These are phyloP conservation scores for Dactylella cylindrospora DNA, from an alignment of 2,329 filamentous ascomycete genomes.

Conservation along the genomic window DNA sequence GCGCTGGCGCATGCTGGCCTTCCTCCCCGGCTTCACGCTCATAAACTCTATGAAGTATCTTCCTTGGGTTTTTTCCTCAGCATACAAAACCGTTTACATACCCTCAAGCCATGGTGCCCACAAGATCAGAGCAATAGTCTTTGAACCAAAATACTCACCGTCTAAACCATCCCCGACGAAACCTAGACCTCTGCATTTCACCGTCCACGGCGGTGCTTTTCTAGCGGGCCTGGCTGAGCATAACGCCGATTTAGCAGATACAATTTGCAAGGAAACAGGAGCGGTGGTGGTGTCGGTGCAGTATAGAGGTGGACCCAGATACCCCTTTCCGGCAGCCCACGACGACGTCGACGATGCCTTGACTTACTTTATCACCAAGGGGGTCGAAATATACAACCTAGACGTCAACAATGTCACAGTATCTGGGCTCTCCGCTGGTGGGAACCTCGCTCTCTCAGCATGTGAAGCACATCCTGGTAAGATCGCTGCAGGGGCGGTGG, in stretches of 20 bases:
- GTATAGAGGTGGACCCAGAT: slow-evolving; percentile 54
- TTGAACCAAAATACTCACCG: slow-evolving; percentile 47
- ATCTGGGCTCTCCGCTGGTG: slow-evolving; percentile 56
- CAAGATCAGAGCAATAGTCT: slow-evolving; percentile 52
- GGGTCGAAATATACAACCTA: slow-evolving; percentile 51
- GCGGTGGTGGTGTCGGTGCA: slow-evolving; percentile 53
- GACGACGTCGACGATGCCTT: slow-evolving; percentile 56
- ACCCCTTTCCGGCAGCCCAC: slow-evolving; percentile 53
- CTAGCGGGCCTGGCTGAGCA: slow-evolving; percentile 55
- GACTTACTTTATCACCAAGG: slow-evolving; percentile 53
- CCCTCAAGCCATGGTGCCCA: slow-evolving; percentile 42
- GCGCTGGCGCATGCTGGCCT: slow-evolving; percentile 55
- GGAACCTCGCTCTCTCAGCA: slow-evolving; percentile 54
- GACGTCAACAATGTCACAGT: slow-evolving; percentile 54
- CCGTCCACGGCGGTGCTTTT: slow-evolving; percentile 56
- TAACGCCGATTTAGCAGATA: slow-evolving; percentile 51
- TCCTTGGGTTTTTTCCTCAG: slow-evolving; percentile 52
- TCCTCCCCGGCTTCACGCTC: slow-evolving; percentile 54
- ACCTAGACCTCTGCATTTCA: slow-evolving; percentile 54
- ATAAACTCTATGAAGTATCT: slow-evolving; percentile 52
- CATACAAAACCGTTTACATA: slow-evolving; percentile 52
- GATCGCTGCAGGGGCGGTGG: slow-evolving; percentile 51
- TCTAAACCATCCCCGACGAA: slow-evolving; percentile 22
- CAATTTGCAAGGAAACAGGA: slow-evolving; percentile 53
- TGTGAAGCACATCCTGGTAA: slow-evolving; percentile 50